These are phyloP conservation scores for Eucalyptus regnans DNA, from an alignment of 345 rosid genomes.

Conservation along the genomic window DNA sequence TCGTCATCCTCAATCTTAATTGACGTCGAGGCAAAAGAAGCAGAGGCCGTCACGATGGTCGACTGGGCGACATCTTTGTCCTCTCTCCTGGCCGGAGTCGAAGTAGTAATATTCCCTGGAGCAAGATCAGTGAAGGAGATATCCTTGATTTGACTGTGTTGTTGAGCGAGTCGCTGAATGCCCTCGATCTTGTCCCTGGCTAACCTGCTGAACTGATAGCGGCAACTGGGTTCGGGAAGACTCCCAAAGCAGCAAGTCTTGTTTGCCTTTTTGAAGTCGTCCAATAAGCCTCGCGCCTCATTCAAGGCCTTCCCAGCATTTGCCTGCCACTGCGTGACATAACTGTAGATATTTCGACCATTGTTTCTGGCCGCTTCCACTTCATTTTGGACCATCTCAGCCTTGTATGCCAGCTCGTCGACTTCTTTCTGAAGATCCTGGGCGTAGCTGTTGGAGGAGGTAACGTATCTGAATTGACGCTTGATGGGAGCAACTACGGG, in stretches of 20 bases:
- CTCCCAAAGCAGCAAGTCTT: neutral
- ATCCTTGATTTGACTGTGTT: too few relatives aligned
- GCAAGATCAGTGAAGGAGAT: too few relatives aligned
- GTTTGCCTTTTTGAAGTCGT: rapidly evolving
- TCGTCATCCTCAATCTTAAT: rapidly evolving
- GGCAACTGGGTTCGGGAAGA: neutral
- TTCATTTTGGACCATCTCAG: too few relatives aligned
- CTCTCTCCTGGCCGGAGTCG: too few relatives aligned
- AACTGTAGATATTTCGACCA: rapidly evolving
- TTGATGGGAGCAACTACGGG: neutral
- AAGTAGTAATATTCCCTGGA: too few relatives aligned
- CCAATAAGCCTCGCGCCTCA: neutral
- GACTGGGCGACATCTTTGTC: neutral
- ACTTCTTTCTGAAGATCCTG: rapidly evolving
- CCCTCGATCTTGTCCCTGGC: neutral
- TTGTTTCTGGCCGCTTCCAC: neutral
- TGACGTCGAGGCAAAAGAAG: neutral
- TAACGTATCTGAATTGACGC: neutral
- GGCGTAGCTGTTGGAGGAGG: rapidly evolving
- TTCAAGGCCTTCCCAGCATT: neutral
- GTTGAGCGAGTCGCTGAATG: neutral
- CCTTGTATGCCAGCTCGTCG: too few relatives aligned
- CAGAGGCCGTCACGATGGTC: rapidly evolving
- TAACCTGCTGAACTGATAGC: neutral
- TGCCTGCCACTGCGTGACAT: neutral